Evolutionary conservation across 31 red algal species (phyloP), one percentile per base, ranked within the genome.

Genomic region (Bonnemaisonia californica): DNA sequence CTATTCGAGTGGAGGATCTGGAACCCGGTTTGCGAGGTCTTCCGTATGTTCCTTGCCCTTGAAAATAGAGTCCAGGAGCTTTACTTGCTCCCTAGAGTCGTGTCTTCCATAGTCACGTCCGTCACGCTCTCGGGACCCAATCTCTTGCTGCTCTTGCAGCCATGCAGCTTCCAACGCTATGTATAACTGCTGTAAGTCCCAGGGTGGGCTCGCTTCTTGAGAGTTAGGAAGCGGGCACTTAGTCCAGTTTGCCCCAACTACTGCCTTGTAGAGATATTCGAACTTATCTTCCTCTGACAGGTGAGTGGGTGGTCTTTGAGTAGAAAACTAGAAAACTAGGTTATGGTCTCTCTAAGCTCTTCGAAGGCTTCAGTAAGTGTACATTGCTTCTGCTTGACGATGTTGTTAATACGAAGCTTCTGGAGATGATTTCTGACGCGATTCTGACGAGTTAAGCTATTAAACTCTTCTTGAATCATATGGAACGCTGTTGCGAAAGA

Each of bases 391-490:
- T 22, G n/a, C 7, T 61, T 8, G 28, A 57, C 33, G 21, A 76
- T 56, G 28, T 45, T 26, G 0, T 7, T 12, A 29, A 76, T 28
- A 0, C 0, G 35, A 30, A 76, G 33, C 0, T 24, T 8, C 34
- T 68, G 24, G 12, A 82, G 38, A 26, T 40, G 18, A 21, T 72
- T 72, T 18, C 67, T 23, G 18, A 73, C 8, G 3, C 64, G 37
- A 3, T 68, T 18, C 29, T 82, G 79, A 5, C 69, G 39, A 8
- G 79, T n/a, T n/a, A n/a, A n/a, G n/a, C n/a, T n/a, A n/a, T n/a
- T n/a, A n/a, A n/a, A n/a, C n/a, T n/a, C n/a, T 72, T 18, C 4
- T 21, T 55, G 30, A 13, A 82, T 42, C 23, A 51, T 48, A 4
- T 18, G 34, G 22, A 57, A 24, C 18, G 69, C 67, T 71, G 73